Conservation (phyloP, 805 yeast species). For the Yamadazyma ubonensis region DNA sequence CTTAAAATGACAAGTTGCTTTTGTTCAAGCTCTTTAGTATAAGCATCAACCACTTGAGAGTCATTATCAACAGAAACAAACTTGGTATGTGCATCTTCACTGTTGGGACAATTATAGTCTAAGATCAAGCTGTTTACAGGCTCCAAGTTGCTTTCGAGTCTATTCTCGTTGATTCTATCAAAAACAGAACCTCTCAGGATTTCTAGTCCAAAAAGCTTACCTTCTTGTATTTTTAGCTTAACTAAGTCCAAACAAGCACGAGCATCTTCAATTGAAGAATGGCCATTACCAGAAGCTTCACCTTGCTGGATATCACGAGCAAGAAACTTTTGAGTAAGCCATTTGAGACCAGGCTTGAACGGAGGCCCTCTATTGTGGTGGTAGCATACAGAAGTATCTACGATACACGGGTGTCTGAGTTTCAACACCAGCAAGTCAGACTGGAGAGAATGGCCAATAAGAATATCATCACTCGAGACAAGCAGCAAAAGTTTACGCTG, state of each 20-base stretch:
- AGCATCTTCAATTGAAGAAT: constrained; percentile 87
- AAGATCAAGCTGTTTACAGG: constrained; percentile 9
- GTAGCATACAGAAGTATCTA: constrained; percentile 77
- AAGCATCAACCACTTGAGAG: constrained; percentile 51
- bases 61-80: constrained; percentile 49
- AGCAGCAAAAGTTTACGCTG: constrained; percentile 53
- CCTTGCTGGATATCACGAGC: constrained; percentile 64
- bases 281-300: constrained; percentile 55
- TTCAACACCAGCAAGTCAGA: constrained; percentile 73
- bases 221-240: constrained; percentile 66
- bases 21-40: constrained; percentile 33
- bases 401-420: constrained; percentile 67
- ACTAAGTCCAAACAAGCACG: constrained; percentile 74
- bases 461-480: constrained; percentile 56
- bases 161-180: constrained; percentile 18
- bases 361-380: constrained; percentile 88
- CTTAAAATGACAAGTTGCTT: constrained; percentile 53
- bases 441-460: constrained; percentile 90
- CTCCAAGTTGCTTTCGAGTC: not conserved
- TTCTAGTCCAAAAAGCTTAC: constrained; percentile 58
- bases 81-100: not conserved
- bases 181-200: constrained; percentile 26
- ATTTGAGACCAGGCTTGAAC: constrained; percentile 70
- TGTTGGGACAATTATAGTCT: constrained; percentile 5
- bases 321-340: constrained; percentile 60